These are phyloP conservation scores for Populus deltoides DNA, from an alignment of 345 rosid genomes.

Conservation along the genomic window DNA sequence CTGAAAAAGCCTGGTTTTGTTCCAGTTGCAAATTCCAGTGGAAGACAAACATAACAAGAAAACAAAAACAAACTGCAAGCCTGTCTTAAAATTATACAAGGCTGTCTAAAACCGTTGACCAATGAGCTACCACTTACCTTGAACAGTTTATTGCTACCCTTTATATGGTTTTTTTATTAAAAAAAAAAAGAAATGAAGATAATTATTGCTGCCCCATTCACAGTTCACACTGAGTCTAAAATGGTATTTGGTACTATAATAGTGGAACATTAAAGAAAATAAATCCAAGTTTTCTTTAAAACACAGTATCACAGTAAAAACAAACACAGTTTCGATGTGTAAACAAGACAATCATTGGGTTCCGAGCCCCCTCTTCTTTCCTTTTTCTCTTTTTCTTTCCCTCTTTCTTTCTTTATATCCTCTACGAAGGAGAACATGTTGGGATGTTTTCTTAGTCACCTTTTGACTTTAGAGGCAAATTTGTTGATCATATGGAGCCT, in stretches of 20 bases:
- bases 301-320: no score
- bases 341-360: constrained; percentile 26
- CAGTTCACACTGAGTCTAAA: not conserved
- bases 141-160: constrained; percentile 12
- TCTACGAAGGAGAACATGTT: constrained; percentile 28
- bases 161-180: not conserved
- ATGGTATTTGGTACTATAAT: no score
- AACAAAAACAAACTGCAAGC: not conserved
- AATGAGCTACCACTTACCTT: not conserved
- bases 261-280: no score
- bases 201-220: not conserved
- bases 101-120: no score
- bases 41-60: not conserved
- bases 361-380: constrained; percentile 28
- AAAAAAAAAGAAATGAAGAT: not conserved
- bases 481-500: constrained; percentile 38
- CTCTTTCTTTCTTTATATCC: constrained; percentile 14
- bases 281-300: no score
- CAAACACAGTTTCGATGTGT: no score
- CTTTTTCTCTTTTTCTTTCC: constrained; percentile 6
- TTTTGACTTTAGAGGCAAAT: constrained; percentile 51
- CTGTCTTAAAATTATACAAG: no score
- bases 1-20: not conserved
- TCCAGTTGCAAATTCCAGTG: not conserved
- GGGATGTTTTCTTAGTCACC: constrained; percentile 32